Evolutionary conservation across 208 protist genomes (phyloP).

Genomic region (Angomonas deanei): DNA sequence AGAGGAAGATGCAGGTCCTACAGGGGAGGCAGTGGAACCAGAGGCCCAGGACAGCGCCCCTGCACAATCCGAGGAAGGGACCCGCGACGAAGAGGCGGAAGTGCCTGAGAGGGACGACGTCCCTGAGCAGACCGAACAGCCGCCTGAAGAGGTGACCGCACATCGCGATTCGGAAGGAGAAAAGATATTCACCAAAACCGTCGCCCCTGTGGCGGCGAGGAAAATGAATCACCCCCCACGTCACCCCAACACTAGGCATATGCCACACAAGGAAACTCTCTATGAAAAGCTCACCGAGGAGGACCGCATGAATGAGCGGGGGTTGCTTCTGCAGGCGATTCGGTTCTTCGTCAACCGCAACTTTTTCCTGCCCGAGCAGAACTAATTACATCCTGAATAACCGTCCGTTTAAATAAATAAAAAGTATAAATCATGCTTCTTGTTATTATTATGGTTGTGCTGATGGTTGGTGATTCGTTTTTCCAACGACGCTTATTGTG

Average conservation of each 20-base stretch:
- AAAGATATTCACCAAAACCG: conserved; percentile 35
- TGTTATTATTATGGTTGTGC: too few relatives aligned
- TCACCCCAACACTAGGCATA: not conserved
- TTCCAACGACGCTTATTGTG: too few relatives aligned
- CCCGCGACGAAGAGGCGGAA: not conserved
- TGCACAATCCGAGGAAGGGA: conserved; percentile 1
- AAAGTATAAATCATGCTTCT: not conserved
- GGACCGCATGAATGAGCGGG: conserved; percentile 54
- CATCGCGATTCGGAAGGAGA: not conserved
- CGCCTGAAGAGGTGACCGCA: not conserved
- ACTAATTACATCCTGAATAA: too few relatives aligned
- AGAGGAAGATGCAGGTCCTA: not conserved
- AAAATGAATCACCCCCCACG: conserved; percentile 7
- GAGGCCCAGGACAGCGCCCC: not conserved
- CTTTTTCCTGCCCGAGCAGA: conserved; percentile 45
- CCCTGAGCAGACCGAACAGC: not conserved
- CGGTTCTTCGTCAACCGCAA: conserved; percentile 71
- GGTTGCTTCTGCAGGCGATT: conserved; percentile 76
- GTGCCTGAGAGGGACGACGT: not conserved
- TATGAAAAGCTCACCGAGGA: conserved; percentile 77
- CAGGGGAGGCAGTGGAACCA: not conserved
- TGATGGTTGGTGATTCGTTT: too few relatives aligned
- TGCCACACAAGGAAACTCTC: conserved; percentile 23
- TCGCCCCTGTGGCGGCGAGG: conserved; percentile 65
- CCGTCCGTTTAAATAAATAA: too few relatives aligned